phyloP scores from a whole-genome alignment of 345 rosid species.

The Salix suchowensis region DNA sequence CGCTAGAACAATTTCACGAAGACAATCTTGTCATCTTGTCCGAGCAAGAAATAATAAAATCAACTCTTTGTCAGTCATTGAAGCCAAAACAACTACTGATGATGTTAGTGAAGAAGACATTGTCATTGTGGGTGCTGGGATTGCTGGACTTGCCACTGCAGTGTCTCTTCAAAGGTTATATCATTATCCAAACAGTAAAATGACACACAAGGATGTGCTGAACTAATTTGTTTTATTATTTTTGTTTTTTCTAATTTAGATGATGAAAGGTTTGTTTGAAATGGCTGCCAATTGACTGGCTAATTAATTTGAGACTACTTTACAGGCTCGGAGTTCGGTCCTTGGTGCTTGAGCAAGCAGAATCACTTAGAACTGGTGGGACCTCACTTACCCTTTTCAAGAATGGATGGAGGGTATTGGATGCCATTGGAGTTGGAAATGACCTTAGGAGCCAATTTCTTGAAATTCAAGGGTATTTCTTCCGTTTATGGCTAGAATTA shows the following conservation, averaged over 20 bases:
- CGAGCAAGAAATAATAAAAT: slow-evolving; percentile 29
- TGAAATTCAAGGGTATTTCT: slow-evolving; percentile 69
- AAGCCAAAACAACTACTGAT: slow-evolving; percentile 16
- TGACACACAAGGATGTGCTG: not conserved
- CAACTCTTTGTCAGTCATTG: slow-evolving; percentile 14
- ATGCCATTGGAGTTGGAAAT: slow-evolving; percentile 71
- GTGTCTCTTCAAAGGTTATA: slow-evolving; percentile 68
- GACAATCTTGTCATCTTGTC: slow-evolving; percentile 17
- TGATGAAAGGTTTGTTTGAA: not conserved
- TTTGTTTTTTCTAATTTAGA: not conserved
- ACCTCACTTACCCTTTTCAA: slow-evolving; percentile 87
- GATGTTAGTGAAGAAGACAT: slow-evolving; percentile 48
- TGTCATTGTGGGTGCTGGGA: slow-evolving; percentile 80
- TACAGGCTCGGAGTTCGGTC: slow-evolving; percentile 68
- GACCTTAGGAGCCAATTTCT: slow-evolving; percentile 71
- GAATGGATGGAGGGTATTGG: slow-evolving; percentile 94
- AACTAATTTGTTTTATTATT: not conserved
- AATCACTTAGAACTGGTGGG: slow-evolving; percentile 80
- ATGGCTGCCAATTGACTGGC: not conserved
- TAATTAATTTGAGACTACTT: not conserved
- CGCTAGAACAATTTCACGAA: slow-evolving; percentile 4
- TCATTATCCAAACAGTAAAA: not conserved
- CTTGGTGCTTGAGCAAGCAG: slow-evolving; percentile 80
- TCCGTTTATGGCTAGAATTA: not conserved
- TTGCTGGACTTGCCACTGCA: slow-evolving; percentile 88